A percentile compares a stretch with the other conserved stretches of the same genome.
Conservation (phyloP, 2,329 filamentous ascomycete genomes). For the Calonectria pseudoreteaudii region DNA sequence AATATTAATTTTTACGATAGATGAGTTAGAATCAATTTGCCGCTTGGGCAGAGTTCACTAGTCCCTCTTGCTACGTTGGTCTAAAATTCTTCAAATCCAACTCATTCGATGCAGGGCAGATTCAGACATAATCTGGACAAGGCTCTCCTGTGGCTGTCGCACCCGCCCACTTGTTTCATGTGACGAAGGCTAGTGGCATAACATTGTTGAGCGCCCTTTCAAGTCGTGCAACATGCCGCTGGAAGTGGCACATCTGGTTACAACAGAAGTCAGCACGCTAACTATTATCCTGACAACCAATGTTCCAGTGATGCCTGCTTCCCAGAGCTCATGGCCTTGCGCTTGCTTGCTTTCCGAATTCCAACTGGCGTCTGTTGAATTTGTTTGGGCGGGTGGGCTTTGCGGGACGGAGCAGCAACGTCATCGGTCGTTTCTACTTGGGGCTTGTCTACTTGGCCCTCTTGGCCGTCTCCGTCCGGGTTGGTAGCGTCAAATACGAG, state of each 20-base stretch:
- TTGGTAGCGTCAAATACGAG: neutral
- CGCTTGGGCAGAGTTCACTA: neutral
- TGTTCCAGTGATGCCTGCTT: neutral
- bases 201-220: neutral
- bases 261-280: neutral
- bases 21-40: neutral
- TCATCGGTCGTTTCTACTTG: neutral
- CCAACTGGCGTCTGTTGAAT: neutral
- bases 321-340: neutral
- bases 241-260: neutral
- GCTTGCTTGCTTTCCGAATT: neutral
- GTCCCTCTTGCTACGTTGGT: neutral
- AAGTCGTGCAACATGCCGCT: neutral
- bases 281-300: neutral
- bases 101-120: neutral
- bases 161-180: no score
- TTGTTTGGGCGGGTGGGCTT: neutral
- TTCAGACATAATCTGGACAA: neutral
- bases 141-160: neutral
- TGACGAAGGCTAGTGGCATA: neutral
- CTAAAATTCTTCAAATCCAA: neutral
- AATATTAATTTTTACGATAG: neutral
- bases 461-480: neutral
- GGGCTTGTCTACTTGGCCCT: neutral
- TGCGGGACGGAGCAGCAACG: neutral